Evolutionary conservation across 768 basidiomycete genomes (phyloP).

Genomic region (Termitomyces sp.): DNA sequence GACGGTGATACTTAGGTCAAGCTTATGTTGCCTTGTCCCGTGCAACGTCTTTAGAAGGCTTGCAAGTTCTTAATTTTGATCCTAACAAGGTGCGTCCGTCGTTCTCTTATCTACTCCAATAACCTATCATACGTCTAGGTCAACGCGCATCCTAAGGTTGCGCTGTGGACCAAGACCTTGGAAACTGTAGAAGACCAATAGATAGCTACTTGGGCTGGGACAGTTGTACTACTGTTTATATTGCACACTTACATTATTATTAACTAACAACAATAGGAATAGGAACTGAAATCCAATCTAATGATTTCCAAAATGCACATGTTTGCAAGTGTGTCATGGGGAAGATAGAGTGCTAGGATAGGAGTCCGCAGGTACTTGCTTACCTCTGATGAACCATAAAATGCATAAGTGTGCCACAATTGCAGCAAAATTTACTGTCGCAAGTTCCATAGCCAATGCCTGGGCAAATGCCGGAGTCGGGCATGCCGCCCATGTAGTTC

Average conservation of each 20-base stretch:
- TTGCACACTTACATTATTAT: not conserved
- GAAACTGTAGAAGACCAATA: conserved; percentile 38
- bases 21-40: conserved; percentile 91
- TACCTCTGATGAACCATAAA: too few relatives aligned
- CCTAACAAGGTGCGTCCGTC: conserved; percentile 53
- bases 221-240: not conserved
- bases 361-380: too few relatives aligned
- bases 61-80: conserved; percentile 83
- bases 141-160: conserved; percentile 68
- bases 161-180: conserved; percentile 68
- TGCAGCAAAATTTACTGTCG: too few relatives aligned
- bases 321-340: not conserved
- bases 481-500: too few relatives aligned
- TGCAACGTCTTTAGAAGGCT: conserved; percentile 78
- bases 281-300: not conserved
- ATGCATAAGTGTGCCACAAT: too few relatives aligned
- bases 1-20: conserved; percentile 52
- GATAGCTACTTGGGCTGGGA: not conserved
- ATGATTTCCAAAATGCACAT: not conserved
- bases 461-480: too few relatives aligned
- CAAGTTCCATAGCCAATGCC: not conserved
- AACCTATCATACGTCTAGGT: conserved; percentile 39
- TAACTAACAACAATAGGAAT: not conserved
- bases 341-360: too few relatives aligned
- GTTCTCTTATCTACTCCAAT: not conserved